These are phyloP conservation scores for Stachybotrys elegans DNA, from an alignment of 2,329 filamentous ascomycete species.

Conservation along the genomic window DNA sequence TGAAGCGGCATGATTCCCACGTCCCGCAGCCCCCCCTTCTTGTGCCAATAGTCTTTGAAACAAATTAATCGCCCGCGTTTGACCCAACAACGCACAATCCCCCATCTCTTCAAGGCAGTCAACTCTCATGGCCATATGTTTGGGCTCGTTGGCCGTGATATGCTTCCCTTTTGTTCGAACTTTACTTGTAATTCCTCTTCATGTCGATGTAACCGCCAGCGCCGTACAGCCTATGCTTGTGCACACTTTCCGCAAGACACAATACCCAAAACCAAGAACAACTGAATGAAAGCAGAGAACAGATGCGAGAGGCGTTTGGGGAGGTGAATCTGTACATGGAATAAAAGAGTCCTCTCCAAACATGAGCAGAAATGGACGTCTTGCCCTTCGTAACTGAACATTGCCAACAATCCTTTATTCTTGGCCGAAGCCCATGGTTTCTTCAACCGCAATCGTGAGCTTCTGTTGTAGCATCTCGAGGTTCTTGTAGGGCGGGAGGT, in stretches of 20 bases:
- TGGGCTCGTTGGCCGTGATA: no score
- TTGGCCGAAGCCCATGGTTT: constrained; percentile 98
- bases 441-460: constrained; percentile 93
- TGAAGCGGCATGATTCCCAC: no score
- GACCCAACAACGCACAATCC: no score
- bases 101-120: no score
- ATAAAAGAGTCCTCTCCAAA: not conserved
- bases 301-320: constrained; percentile 12
- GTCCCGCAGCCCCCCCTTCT: no score
- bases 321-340: constrained; percentile 4
- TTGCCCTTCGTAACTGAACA: not conserved
- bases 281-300: no score
- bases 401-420: constrained; percentile 54
- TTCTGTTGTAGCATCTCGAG: constrained; percentile 83
- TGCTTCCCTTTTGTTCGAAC: no score
- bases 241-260: constrained; percentile 24
- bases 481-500: constrained; percentile 88
- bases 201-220: no score
- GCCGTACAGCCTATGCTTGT: constrained; percentile 23
- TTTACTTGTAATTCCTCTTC: no score
- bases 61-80: no score
- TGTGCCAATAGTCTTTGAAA: no score
- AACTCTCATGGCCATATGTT: no score
- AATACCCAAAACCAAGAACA: constrained; percentile 24
- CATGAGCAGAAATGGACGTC: not conserved